Percentiles rank a stretch among this genome's conserved stretches.
Conservation (phyloP, 129 eudicot genomes). For the Artemisia tridentata region DNA sequence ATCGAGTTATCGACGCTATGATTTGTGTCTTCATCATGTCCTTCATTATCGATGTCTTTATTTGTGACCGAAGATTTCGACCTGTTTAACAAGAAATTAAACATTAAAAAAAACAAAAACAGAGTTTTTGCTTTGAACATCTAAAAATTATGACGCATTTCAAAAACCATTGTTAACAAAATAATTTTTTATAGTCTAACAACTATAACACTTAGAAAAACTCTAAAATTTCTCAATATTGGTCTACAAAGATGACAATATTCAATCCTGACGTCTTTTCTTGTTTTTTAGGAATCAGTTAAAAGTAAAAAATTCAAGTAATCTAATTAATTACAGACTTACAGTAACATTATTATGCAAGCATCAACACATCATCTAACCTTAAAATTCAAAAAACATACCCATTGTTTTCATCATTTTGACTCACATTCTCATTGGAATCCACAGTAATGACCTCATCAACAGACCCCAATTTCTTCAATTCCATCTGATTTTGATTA, state of each 20-base stretch:
- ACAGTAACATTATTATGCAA: neutral
- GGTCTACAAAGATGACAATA: no score
- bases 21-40: constrained; percentile 19
- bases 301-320: neutral
- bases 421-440: constrained; percentile 21
- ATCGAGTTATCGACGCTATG: constrained; percentile 48
- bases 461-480: constrained; percentile 27
- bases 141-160: no score
- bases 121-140: neutral
- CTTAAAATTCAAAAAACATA: constrained; percentile 28
- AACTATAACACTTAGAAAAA: no score
- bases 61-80: constrained; percentile 15
- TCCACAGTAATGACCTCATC: constrained; percentile 34
- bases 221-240: neutral
- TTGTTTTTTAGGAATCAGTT: neutral
- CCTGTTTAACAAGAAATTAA: constrained; percentile 20
- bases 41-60: constrained; percentile 20
- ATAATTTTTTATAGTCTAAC: no score
- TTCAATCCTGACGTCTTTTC: no score
- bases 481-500: constrained; percentile 26
- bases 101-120: neutral
- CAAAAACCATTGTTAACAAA: no score
- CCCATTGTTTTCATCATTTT: constrained; percentile 31
- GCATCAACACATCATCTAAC: constrained; percentile 7
- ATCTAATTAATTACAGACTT: constrained; percentile 9